These are phyloP conservation scores for Plasmodium berghei DNA, from an alignment of 169 alveolate genomes.

Conservation along the genomic window DNA sequence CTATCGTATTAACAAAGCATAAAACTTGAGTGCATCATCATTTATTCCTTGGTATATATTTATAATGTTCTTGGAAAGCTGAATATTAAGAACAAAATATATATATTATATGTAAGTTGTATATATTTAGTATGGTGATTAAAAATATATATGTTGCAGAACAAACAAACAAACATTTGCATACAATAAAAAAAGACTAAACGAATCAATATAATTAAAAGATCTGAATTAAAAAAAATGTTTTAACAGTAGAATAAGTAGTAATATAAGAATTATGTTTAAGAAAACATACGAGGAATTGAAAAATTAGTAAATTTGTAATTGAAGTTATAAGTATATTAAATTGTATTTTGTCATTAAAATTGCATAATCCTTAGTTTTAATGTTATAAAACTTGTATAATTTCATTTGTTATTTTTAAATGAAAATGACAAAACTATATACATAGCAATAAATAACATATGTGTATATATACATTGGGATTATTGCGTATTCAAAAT, in stretches of 20 bases:
- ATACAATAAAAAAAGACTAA: not conserved
- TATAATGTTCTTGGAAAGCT: conserved; percentile 47
- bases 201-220: not conserved
- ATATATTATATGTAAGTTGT: not conserved
- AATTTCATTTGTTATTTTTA: conserved; percentile 45
- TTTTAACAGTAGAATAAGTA: not conserved
- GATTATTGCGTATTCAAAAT: not conserved
- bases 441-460: not conserved
- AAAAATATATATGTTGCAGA: not conserved
- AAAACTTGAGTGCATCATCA: not conserved
- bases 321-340: conserved; percentile 10
- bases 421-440: not conserved
- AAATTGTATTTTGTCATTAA: conserved; percentile 33
- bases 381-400: conserved; percentile 37
- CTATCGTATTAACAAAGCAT: conserved; percentile 6
- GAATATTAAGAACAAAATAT: not conserved
- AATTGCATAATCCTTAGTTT: conserved; percentile 17
- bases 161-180: not conserved
- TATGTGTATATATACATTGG: not conserved
- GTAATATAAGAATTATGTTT: not conserved
- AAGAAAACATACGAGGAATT: not conserved
- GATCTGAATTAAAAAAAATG: not conserved
- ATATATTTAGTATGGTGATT: not conserved
- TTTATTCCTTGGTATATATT: conserved; percentile 40
- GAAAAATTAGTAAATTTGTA: not conserved